phyloP scores from a whole-genome alignment of 1,139 yeast species.

The Protomyces inundatus region DNA sequence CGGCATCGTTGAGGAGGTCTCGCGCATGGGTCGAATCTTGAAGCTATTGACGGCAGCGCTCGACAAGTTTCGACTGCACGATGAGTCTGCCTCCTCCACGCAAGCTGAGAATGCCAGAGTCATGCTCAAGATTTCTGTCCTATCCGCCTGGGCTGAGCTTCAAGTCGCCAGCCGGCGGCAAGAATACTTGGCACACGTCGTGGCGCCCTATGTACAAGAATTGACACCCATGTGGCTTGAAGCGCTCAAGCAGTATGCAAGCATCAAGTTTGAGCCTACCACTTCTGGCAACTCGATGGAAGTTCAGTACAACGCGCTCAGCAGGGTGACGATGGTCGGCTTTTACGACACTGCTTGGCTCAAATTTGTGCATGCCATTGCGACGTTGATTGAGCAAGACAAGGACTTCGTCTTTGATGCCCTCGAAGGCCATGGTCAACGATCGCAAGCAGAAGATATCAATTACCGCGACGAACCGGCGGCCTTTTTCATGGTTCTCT shows the following conservation, averaged over 20 bases:
- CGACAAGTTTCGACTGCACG: slow-evolving; percentile 46
- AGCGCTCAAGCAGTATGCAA: slow-evolving; percentile 67
- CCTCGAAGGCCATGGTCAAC: slow-evolving; percentile 38
- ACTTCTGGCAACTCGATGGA: slow-evolving; percentile 25
- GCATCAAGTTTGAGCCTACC: slow-evolving; percentile 58
- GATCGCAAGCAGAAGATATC: slow-evolving; percentile 33
- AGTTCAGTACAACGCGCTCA: slow-evolving; percentile 19
- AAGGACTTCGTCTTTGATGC: slow-evolving; percentile 44
- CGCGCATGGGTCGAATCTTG: slow-evolving; percentile 56
- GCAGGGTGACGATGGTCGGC: slow-evolving; percentile 16
- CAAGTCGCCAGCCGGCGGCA: slow-evolving; percentile 46
- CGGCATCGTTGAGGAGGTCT: slow-evolving; percentile 47
- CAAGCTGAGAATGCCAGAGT: slow-evolving; percentile 48
- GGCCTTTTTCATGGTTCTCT: slow-evolving; percentile 72
- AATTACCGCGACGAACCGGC: slow-evolving; percentile 53
- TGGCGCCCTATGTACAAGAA: slow-evolving; percentile 55
- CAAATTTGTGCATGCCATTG: slow-evolving; percentile 70
- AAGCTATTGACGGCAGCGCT: slow-evolving; percentile 63
- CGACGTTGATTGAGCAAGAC: slow-evolving; percentile 57
- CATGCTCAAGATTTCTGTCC: slow-evolving; percentile 61
- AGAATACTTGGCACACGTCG: slow-evolving; percentile 45
- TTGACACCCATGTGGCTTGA: slow-evolving; percentile 77
- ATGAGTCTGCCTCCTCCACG: slow-evolving; percentile 39
- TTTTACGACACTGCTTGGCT: slow-evolving; percentile 55
- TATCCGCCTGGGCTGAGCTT: slow-evolving; percentile 86